Evolutionary conservation across 352 stramenopile genomes (phyloP).

Genomic region (Phytophthora hybrid): DNA sequence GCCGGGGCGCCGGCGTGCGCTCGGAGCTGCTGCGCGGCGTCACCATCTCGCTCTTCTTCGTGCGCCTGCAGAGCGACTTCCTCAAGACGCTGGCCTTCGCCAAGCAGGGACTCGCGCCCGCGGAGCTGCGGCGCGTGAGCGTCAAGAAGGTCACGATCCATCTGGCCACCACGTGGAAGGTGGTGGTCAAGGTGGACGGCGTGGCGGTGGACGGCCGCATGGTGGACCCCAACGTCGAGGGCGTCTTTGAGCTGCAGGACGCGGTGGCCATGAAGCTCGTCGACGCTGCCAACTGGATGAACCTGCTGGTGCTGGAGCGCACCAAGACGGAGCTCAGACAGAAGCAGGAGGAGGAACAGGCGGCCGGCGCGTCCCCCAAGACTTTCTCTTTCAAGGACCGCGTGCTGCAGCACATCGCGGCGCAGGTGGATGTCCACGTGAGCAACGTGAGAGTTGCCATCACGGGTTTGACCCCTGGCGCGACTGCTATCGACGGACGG

Average conservation of each 20-base stretch:
- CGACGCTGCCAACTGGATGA: conserved; percentile 52
- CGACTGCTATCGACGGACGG: conserved; percentile 34
- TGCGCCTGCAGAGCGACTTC: conserved; percentile 60
- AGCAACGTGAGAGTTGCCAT: conserved; percentile 51
- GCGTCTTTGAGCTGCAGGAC: conserved; percentile 56
- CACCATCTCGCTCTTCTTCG: conserved; percentile 62
- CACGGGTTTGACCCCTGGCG: conserved; percentile 37
- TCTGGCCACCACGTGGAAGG: conserved; percentile 59
- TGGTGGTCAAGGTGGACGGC: conserved; percentile 63
- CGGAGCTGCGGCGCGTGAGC: conserved; percentile 46
- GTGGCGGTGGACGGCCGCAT: conserved; percentile 52
- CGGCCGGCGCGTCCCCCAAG: conserved; percentile 27
- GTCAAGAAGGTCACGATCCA: conserved; percentile 61
- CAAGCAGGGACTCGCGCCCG: conserved; percentile 62
- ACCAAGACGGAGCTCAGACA: conserved; percentile 44
- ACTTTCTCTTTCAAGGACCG: conserved; percentile 70
- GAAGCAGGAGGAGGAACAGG: conserved; percentile 35
- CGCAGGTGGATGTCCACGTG: conserved; percentile 67
- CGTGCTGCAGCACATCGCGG: conserved; percentile 65
- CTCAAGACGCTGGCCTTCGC: conserved; percentile 65
- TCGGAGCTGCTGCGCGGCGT: conserved; percentile 48
- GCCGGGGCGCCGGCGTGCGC: conserved; percentile 9
- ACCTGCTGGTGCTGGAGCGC: conserved; percentile 44
- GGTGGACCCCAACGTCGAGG: conserved; percentile 53
- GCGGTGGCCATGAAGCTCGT: conserved; percentile 64